A percentile compares a stretch with the other conserved stretches of the same genome.
These are phyloP conservation scores for Emergomyces pasteurianus DNA, from an alignment of 2,329 filamentous ascomycete species.

Conservation along the genomic window DNA sequence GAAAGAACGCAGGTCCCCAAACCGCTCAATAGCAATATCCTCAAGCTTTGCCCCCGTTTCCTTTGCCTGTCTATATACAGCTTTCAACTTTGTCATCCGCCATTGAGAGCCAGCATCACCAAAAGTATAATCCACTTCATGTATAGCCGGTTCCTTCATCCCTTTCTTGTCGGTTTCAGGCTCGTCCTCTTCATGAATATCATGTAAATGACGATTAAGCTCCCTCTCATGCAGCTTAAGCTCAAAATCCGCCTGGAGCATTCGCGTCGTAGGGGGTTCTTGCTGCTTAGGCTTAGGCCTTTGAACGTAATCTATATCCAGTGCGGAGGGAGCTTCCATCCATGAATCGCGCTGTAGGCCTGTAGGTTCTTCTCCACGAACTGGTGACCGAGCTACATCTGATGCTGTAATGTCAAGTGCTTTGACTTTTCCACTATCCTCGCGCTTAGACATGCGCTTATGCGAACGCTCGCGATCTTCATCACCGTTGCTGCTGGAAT, in stretches of 20 bases:
- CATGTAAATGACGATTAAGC: slow-evolving; percentile 59
- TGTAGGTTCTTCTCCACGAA: slow-evolving; percentile 35
- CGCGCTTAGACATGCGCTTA: slow-evolving; percentile 34
- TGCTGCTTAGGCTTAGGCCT: slow-evolving; percentile 49
- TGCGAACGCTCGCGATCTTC: slow-evolving; percentile 37
- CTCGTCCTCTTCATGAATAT: slow-evolving; percentile 46
- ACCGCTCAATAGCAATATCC: slow-evolving; percentile 71
- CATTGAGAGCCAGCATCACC: slow-evolving; percentile 84
- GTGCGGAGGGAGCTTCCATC: slow-evolving; percentile 79
- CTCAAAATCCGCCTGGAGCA: slow-evolving; percentile 47
- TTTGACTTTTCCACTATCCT: slow-evolving; percentile 12
- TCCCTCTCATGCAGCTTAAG: slow-evolving; percentile 68
- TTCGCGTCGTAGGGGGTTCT: slow-evolving; percentile 28
- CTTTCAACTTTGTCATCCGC: slow-evolving; percentile 91
- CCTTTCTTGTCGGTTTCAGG: slow-evolving; percentile 13
- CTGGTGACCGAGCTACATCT: not conserved
- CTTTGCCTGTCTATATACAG: slow-evolving; percentile 68
- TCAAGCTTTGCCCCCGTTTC: slow-evolving; percentile 63
- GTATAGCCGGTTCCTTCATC: slow-evolving; percentile 36
- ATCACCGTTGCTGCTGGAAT: slow-evolving; percentile 38
- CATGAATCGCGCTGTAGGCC: slow-evolving; percentile 65
- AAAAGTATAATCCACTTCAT: slow-evolving; percentile 68
- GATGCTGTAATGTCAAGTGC: not conserved
- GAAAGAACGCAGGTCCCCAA: slow-evolving; percentile 69
- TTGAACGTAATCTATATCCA: slow-evolving; percentile 66